Evolutionary conservation across 1,139 yeast genomes (phyloP).

Genomic region (Candida sojae): DNA sequence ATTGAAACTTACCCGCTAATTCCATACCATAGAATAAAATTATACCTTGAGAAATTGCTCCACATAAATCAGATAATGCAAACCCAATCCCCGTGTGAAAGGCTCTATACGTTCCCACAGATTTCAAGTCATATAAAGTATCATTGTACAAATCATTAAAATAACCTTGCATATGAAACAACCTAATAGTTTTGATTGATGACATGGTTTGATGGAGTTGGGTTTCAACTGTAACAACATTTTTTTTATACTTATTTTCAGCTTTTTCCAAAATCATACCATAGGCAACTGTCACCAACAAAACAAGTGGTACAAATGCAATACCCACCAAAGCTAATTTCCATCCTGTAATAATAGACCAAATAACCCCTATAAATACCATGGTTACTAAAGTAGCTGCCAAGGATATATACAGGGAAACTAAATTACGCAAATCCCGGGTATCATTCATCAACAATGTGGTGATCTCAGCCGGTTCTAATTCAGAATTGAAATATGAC

Average conservation of each 20-base stretch:
- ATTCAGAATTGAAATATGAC: conserved; percentile 49
- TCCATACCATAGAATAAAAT: conserved; percentile 76
- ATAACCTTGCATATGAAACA: conserved; percentile 50
- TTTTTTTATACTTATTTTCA: conserved; percentile 63
- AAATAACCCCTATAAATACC: conserved; percentile 59
- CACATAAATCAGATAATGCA: conserved; percentile 54
- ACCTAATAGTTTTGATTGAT: conserved; percentile 64
- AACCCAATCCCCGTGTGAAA: conserved; percentile 63
- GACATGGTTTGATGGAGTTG: conserved; percentile 57
- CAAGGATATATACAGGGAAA: conserved; percentile 62
- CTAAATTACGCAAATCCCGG: conserved; percentile 68
- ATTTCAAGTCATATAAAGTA: conserved; percentile 26
- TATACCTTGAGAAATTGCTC: conserved; percentile 65
- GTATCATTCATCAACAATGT: conserved; percentile 78
- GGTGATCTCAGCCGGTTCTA: conserved; percentile 57
- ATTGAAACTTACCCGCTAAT: conserved; percentile 58
- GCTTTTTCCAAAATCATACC: conserved; percentile 50
- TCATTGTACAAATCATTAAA: conserved; percentile 42
- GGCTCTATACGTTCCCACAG: conserved; percentile 50
- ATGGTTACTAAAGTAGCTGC: conserved; percentile 54
- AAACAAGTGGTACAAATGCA: conserved; percentile 67
- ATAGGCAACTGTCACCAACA: conserved; percentile 51
- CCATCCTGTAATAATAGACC: conserved; percentile 89
- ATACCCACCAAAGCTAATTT: conserved; percentile 78
- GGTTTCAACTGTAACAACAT: conserved; percentile 54